Evolutionary conservation across 2,329 filamentous ascomycete genomes (phyloP), one percentile per base, ranked within the genome.

Genomic region (Microcyclospora pomicola): DNA sequence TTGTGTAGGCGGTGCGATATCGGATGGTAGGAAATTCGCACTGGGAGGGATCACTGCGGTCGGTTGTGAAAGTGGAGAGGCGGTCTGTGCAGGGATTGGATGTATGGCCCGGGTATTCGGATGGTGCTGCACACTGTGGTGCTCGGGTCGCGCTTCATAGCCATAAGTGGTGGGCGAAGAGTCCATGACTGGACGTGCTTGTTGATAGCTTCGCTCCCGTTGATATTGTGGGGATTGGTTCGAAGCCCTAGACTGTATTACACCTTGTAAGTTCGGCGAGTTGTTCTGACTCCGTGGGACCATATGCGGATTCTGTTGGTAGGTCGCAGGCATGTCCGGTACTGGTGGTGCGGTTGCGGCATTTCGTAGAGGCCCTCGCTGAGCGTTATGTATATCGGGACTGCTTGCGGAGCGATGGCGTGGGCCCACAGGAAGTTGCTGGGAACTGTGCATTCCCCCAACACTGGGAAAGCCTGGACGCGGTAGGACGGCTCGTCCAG

Each of bases 381-480:
- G 67, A 35, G 70, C 70, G 37, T 73, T 78, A 47, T 92, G 84
- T 50, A 94, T 94, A 58, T 96, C 87, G 6, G 91, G 88, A 45
- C 87, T 95, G 63, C 88, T 96, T 53, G 92, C 92, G 29, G 87
- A 94, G 46, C 91, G 73, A 54, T 80, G 77, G 56, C 84, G 78
- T 45, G 78, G 59, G 52, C 59, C 40, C 53, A 52, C 37, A 48
- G 54, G 48, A 45, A 61, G 57, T 65, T 55, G 71, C 61, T 45
- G 69, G 66, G 50, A 69, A 65, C 49, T 75, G 63, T 51, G 72
- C 64, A 48, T 77, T 79, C 13, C 49, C 31, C 46, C 41, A 15
- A 44, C 46, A 14, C 49, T 38, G 75, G 80, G 32, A 82, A 92
- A 15, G 84, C 84, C n/a, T 82, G 78, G 48, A 61, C 60, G 34